These are phyloP conservation scores for Sutorius eximius DNA, from an alignment of 1,284 basidiomycete genomes.

Conservation along the genomic window DNA sequence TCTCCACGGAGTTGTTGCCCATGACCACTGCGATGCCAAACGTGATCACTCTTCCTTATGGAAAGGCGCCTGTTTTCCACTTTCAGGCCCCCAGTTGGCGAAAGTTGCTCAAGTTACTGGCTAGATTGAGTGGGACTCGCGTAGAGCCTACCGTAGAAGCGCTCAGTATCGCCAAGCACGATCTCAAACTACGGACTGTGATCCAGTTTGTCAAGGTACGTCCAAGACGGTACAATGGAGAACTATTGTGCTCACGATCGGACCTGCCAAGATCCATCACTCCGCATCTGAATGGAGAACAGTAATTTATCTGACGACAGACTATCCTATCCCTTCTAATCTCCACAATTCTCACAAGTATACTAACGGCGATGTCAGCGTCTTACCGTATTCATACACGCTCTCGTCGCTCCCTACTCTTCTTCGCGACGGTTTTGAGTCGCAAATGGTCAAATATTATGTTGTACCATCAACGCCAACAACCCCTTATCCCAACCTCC, in stretches of 20 bases:
- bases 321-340: constrained; percentile 55
- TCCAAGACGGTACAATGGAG: background rate
- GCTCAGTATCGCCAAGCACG: constrained; percentile 54
- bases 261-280: constrained; percentile 51
- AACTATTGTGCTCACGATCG: background rate
- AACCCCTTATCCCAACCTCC: constrained; percentile 65
- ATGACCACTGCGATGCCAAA: constrained; percentile 63
- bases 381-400: constrained; percentile 69
- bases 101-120: constrained; percentile 69
- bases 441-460: constrained; percentile 63
- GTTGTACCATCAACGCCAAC: constrained; percentile 60
- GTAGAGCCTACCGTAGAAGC: constrained; percentile 71
- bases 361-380: constrained; percentile 56
- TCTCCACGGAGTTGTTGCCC: constrained; percentile 45
- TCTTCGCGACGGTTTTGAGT: constrained; percentile 62
- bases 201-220: constrained; percentile 72
- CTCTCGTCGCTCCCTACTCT: constrained; percentile 57
- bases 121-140: constrained; percentile 62
- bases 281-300: constrained; percentile 65
- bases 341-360: constrained; percentile 47
- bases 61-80: constrained; percentile 64
- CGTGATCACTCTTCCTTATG: constrained; percentile 68
- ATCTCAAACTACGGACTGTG: constrained; percentile 65
- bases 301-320: constrained; percentile 72
- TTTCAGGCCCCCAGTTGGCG: constrained; percentile 72